Evolutionary conservation across 345 rosid species (phyloP), one percentile per base, ranked within the genome.

Genomic region (Isatis tinctoria): DNA sequence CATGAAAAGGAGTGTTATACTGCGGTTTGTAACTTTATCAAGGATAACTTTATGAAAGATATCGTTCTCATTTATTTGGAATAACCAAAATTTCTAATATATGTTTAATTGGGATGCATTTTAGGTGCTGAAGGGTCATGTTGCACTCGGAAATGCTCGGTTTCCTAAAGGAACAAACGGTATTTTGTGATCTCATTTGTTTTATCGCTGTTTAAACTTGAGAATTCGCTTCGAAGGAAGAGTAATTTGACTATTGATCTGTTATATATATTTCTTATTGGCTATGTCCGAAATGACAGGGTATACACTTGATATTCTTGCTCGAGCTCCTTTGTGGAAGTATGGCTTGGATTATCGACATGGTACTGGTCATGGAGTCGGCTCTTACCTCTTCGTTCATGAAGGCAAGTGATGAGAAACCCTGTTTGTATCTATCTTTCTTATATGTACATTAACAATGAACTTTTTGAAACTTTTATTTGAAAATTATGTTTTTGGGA

Each of bases 291-390:
- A 32, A 60, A 52, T 60, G 54, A 40, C 54, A 95, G 99, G 99
- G 67, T 85, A 87, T 81, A 77, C 88, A 24, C 90, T 96, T 75
- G 99, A 96, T 78, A 87, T 92, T 65, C 96, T 96, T 83, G 97
- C 99, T 71, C 86, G 99, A 67, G 52, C 85, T 73, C 94, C 97
- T 41, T 82, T 90, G 80, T 92, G 98, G 98, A 86, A 87, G 79
- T 36, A 87, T 59, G 99, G 99, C 49, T 96, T 96, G 78, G 97
- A 92, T 83, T 96, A 90, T 78, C 87, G 94, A 48, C 99, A 96
- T 68, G 99, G 97, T 39, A 96, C 99, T 65, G 99, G 99, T 72
- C 99, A 96, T 81, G 98, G 99, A 70, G 83, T 96, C 40, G 99
- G 99, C 32, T 96, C 99, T 73, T 96, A 88, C 82, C 85, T 96